A percentile compares a stretch with the other conserved stretches of the same genome.
Evolutionary conservation across 2,329 filamentous ascomycete species (phyloP).

Genomic region (Aspergillus flavus): DNA sequence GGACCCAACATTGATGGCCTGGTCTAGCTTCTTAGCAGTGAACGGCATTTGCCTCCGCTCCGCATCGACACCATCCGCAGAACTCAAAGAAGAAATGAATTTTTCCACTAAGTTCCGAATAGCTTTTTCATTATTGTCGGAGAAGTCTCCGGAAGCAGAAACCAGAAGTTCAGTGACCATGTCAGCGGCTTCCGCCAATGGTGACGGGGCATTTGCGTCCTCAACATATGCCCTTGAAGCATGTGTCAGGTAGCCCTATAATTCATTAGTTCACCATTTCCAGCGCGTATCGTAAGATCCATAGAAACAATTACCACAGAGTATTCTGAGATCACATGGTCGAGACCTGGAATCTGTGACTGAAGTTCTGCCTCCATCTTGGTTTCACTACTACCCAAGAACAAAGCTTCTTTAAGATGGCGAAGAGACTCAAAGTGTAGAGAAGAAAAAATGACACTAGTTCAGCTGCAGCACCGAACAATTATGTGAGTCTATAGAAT

Average conservation of each 20-base stretch:
- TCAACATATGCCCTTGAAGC: slow-evolving; percentile 81
- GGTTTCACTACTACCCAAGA: neutral
- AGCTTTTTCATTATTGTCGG: slow-evolving; percentile 69
- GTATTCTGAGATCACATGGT: slow-evolving; percentile 87
- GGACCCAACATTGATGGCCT: slow-evolving; percentile 90
- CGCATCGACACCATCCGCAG: slow-evolving; percentile 68
- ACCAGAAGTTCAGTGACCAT: slow-evolving; percentile 85
- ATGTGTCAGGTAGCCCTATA: slow-evolving; percentile 82
- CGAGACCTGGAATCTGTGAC: slow-evolving; percentile 80
- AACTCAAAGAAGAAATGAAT: slow-evolving; percentile 81
- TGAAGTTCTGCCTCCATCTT: slow-evolving; percentile 86
- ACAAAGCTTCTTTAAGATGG: neutral
- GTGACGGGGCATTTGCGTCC: slow-evolving; percentile 70
- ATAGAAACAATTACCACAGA: slow-evolving; percentile 60
- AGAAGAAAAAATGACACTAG: neutral
- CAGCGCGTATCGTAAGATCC: neutral
- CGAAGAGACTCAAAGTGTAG: neutral
- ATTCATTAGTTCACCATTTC: slow-evolving; percentile 13
- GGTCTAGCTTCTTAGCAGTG: slow-evolving; percentile 81
- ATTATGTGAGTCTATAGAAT: neutral
- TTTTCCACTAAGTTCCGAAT: slow-evolving; percentile 84
- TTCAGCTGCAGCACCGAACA: neutral
- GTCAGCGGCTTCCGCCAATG: slow-evolving; percentile 79
- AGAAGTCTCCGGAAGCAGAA: slow-evolving; percentile 86
- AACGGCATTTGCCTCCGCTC: slow-evolving; percentile 72